These are phyloP conservation scores for Cryptococcus neoformans DNA, from an alignment of 1,284 basidiomycete genomes.

Conservation along the genomic window DNA sequence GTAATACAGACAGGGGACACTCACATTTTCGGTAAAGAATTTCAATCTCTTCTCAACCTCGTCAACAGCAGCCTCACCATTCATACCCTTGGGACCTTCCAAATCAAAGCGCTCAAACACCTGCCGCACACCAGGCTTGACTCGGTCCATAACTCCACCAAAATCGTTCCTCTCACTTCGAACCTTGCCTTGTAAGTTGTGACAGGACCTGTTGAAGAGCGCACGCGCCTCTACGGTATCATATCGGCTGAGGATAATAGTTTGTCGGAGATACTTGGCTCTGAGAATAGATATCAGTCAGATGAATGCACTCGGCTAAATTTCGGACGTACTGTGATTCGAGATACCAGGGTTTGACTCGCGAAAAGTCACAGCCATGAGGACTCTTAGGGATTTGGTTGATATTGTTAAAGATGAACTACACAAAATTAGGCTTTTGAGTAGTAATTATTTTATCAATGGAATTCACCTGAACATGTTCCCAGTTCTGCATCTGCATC, in stretches of 20 bases:
- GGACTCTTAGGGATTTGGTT: constrained; percentile 90
- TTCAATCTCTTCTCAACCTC: constrained; percentile 85
- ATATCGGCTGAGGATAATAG: constrained; percentile 80
- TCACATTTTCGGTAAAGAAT: constrained; percentile 79
- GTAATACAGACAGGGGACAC: constrained; percentile 13
- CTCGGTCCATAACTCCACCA: constrained; percentile 60
- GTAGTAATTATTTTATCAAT: background rate
- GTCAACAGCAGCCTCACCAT: constrained; percentile 59
- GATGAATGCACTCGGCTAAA: background rate
- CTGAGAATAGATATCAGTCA: constrained; percentile 47
- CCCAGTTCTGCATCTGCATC: constrained; percentile 99
- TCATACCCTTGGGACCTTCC: constrained; percentile 33
- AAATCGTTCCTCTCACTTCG: constrained; percentile 60
- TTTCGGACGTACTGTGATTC: constrained; percentile 71
- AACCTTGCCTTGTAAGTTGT: constrained; percentile 82
- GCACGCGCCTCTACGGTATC: constrained; percentile 85
- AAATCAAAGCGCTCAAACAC: constrained; percentile 52
- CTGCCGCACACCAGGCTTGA: constrained; percentile 76
- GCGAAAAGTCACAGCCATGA: constrained; percentile 90
- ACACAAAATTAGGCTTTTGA: constrained; percentile 1
- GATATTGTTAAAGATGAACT: constrained; percentile 82
- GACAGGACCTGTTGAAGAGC: constrained; percentile 67
- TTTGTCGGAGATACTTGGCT: constrained; percentile 79
- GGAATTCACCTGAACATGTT: constrained; percentile 76
- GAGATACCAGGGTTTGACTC: constrained; percentile 96